A percentile compares a stretch with the other conserved stretches of the same genome.
Evolutionary conservation across 2,329 filamentous ascomycete genomes (phyloP).

Genomic region (Ophiocordyceps camponoti-saundersi): DNA sequence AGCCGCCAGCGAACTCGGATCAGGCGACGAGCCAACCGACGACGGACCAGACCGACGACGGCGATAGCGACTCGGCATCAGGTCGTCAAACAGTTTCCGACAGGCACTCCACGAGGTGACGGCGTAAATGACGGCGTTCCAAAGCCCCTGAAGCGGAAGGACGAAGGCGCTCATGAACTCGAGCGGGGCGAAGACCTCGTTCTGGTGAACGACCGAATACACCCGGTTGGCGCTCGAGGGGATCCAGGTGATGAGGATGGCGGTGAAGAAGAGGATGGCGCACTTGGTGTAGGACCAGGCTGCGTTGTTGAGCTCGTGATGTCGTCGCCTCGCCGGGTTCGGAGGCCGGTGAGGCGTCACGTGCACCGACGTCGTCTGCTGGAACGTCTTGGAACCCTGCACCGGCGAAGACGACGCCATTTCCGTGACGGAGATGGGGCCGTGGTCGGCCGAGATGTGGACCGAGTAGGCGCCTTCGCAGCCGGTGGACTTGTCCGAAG

Average conservation of each 20-base stretch:
- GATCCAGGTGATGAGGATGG: constrained; percentile 58
- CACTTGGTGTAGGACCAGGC: constrained; percentile 56
- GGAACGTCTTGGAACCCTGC: constrained; percentile 7
- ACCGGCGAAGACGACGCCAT: constrained; percentile 8
- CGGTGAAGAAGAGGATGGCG: constrained; percentile 53
- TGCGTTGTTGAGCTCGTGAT: constrained; percentile 41
- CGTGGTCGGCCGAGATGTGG: constrained; percentile 24
- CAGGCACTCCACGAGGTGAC: constrained; percentile 52
- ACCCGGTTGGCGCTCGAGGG: constrained; percentile 64
- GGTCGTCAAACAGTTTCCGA: constrained; percentile 25
- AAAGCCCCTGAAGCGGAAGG: constrained; percentile 67
- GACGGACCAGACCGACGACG: constrained; percentile 15
- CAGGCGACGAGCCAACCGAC: background rate
- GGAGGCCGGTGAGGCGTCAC: constrained; percentile 7
- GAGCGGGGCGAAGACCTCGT: constrained; percentile 36
- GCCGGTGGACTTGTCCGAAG: constrained; percentile 1
- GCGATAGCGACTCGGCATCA: constrained; percentile 14
- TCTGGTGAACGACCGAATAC: constrained; percentile 45
- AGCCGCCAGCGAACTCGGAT: constrained; percentile 2
- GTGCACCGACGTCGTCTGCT: constrained; percentile 4
- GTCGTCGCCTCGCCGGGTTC: constrained; percentile 16
- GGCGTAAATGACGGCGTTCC: constrained; percentile 67
- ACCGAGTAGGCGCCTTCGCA: constrained; percentile 27
- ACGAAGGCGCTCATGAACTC: constrained; percentile 58
- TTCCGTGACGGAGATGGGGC: constrained; percentile 1